phyloP scores from a whole-genome alignment of 164 flowering plant genomes.

The Vitis rotundifolia region DNA sequence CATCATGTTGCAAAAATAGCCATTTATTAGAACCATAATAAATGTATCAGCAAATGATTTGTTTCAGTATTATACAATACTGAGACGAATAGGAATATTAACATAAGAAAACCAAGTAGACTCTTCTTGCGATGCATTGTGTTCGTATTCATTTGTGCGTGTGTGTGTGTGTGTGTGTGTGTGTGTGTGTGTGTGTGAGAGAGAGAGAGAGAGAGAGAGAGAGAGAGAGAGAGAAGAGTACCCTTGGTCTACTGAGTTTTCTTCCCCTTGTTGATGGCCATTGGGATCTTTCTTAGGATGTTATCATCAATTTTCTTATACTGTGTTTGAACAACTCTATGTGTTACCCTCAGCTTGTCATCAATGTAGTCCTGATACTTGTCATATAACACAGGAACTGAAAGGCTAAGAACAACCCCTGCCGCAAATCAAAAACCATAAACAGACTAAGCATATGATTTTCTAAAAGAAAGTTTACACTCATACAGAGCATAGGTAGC shows the following conservation, averaged over 20 bases:
- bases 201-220: not conserved
- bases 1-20: too few species aligned
- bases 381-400: conserved; percentile 71
- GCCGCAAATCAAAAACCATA: conserved; percentile 13
- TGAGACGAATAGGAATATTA: too few species aligned
- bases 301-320: conserved; percentile 55
- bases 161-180: not conserved
- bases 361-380: conserved; percentile 70
- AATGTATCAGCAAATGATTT: too few species aligned
- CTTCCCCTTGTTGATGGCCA: conserved; percentile 42
- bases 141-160: too few species aligned
- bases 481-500: not conserved
- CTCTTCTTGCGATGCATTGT: too few species aligned
- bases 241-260: conserved; percentile 45
- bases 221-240: conserved; percentile 20
- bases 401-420: conserved; percentile 70
- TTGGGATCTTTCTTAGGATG: conserved; percentile 49
- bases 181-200: too few species aligned
- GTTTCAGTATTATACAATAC: too few species aligned
- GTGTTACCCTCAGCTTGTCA: conserved; percentile 45
- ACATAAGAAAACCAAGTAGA: too few species aligned
- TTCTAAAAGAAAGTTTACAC: not conserved
- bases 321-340: conserved; percentile 36
- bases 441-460: not conserved
- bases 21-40: too few species aligned